phyloP scores from a whole-genome alignment of 371 early-diverging fungal species.

The Mortierella sp. region DNA sequence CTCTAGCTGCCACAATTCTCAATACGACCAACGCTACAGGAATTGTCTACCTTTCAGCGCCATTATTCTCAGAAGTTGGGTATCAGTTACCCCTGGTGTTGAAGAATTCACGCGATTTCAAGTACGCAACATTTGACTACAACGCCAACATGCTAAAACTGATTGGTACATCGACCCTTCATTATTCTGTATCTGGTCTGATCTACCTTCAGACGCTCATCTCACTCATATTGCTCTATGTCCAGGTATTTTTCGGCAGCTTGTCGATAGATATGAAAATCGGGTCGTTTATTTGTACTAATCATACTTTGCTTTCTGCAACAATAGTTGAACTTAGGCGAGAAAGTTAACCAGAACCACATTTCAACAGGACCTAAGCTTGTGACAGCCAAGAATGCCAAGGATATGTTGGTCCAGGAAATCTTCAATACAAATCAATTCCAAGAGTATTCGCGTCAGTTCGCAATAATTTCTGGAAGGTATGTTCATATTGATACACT shows the following conservation, averaged over 20 bases:
- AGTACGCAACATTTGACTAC: slow-evolving; percentile 35
- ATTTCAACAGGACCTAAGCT: slow-evolving; percentile 32
- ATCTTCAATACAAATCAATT: slow-evolving; percentile 12
- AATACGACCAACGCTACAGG: slow-evolving; percentile 11
- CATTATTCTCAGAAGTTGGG: slow-evolving; percentile 15
- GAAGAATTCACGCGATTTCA: slow-evolving; percentile 14
- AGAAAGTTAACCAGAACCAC: slow-evolving; percentile 11
- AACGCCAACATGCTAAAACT: slow-evolving; percentile 6
- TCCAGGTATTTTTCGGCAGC: slow-evolving; percentile 20
- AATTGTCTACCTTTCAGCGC: slow-evolving; percentile 30
- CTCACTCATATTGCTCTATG: slow-evolving; percentile 27
- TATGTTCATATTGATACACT: background rate
- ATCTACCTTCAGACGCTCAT: slow-evolving; percentile 29
- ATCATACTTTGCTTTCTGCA: background rate
- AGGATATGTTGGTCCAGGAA: slow-evolving; percentile 24
- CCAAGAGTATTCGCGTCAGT: slow-evolving; percentile 8
- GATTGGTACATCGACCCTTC: slow-evolving; percentile 1
- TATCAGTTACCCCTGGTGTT: background rate
- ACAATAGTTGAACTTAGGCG: slow-evolving; percentile 32
- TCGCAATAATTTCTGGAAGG: slow-evolving; percentile 24
- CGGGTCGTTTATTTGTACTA: background rate
- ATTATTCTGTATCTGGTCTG: slow-evolving; percentile 32
- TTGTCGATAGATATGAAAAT: background rate
- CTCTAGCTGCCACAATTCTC: background rate
- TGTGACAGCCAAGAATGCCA: slow-evolving; percentile 25